A percentile compares a stretch with the other conserved stretches of the same genome.
Evolutionary conservation across 148 eudicot genomes (phyloP).

Genomic region (Bassia scoparia): DNA sequence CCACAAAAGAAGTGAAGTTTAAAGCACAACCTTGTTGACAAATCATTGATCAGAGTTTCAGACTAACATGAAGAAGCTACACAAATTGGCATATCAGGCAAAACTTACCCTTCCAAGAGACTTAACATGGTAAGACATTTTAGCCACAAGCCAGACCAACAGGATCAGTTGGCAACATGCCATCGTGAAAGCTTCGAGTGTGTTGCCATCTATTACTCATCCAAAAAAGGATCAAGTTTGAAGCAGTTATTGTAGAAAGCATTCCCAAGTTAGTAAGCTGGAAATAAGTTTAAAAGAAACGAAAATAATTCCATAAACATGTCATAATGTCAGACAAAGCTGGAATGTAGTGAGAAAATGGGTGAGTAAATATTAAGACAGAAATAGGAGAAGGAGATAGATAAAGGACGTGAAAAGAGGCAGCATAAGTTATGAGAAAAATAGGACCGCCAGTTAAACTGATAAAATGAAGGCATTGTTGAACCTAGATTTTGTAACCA

Average conservation of each 20-base stretch:
- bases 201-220: slow-evolving; percentile 30
- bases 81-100: background rate
- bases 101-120: slow-evolving; percentile 83
- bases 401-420: background rate
- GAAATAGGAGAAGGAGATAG: background rate
- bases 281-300: slow-evolving; percentile 16
- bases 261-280: slow-evolving; percentile 85
- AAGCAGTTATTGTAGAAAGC: slow-evolving; percentile 57
- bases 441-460: too few species aligned
- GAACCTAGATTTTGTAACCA: too few species aligned
- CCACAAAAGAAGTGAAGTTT: background rate
- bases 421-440: too few species aligned
- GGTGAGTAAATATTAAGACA: background rate
- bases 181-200: slow-evolving; percentile 38
- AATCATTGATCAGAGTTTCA: background rate
- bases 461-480: too few species aligned
- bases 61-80: background rate
- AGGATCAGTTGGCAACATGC: slow-evolving; percentile 49
- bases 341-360: background rate
- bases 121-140: slow-evolving; percentile 75
- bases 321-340: background rate
- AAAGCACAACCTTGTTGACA: background rate
- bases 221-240: slow-evolving; percentile 35
- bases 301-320: slow-evolving; percentile 15
- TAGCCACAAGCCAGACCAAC: slow-evolving; percentile 72